These are phyloP conservation scores for Draba incana DNA, from an alignment of 345 rosid species.

Conservation along the genomic window DNA sequence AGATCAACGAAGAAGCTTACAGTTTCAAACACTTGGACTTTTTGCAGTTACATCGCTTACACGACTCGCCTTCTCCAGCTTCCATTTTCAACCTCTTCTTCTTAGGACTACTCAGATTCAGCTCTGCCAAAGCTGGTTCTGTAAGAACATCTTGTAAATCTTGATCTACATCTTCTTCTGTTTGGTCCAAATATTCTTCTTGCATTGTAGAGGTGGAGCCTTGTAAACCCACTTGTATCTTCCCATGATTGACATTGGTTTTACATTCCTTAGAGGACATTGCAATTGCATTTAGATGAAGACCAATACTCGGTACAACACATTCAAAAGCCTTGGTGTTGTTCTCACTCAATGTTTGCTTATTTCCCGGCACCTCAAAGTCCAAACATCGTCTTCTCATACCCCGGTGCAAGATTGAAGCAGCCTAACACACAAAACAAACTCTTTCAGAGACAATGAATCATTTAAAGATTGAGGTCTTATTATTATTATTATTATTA, in stretches of 20 bases:
- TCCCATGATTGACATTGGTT: conserved; percentile 45
- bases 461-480: background rate
- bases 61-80: conserved; percentile 65
- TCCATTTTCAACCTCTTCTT: conserved; percentile 80
- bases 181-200: conserved; percentile 60
- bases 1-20: conserved; percentile 56
- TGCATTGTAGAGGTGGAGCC: conserved; percentile 50
- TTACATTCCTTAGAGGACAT: conserved; percentile 52
- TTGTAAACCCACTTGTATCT: conserved; percentile 45
- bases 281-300: conserved; percentile 87
- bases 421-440: conserved; percentile 46
- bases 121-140: conserved; percentile 55
- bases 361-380: conserved; percentile 62
- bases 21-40: conserved; percentile 97
- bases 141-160: conserved; percentile 9
- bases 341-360: conserved; percentile 41
- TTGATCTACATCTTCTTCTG: conserved; percentile 36
- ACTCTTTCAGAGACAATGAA: conserved; percentile 6
- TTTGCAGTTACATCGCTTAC: conserved; percentile 97
- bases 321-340: conserved; percentile 35
- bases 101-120: conserved; percentile 69
- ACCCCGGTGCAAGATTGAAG: conserved; percentile 79
- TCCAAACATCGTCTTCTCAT: conserved; percentile 89
- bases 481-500: background rate
- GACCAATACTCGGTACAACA: conserved; percentile 88